Base-by-base conservation (phyloP, 129 eudicot species). In the Silybum marianum region DNA sequence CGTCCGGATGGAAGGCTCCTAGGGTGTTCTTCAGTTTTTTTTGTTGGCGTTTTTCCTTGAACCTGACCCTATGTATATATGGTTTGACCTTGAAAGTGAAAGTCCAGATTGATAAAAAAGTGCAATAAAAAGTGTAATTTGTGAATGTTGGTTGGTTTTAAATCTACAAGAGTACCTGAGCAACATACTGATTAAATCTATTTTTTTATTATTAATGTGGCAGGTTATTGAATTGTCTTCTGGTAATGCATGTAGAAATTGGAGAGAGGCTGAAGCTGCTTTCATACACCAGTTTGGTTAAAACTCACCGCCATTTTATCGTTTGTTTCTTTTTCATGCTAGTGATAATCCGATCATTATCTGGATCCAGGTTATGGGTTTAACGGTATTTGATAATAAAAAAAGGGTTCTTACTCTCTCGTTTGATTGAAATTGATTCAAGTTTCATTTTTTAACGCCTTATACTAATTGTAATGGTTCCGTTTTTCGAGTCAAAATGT, bases 181-280 rank as follows among this genome's bases (percentile, higher is more conserved):
- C 66, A 58, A 58, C 66, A 58, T 58, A 58, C 66, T 58, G n/a
- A 58, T 18, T 58, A 58, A n/a, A 58, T 58, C 23, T 5, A 58
- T 3, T 58, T 58, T 7, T 24, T 6, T 58, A n/a, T 58, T 58
- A n/a, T n/a, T n/a, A n/a, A n/a, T n/a, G 23, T 58, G 66, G 66
- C 66, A 58, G 66, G 66, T 58, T 58, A 58, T 58, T 58, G 66
- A 58, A 58, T 58, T 58, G 66, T 51, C 63, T 51, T 51, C 8
- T 51, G 22, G 63, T 51, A 4, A 18, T 51, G 63, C 63, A 51
- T 51, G 63, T 58, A 58, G 66, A 58, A 58, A 58, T 58, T 58
- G 66, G 66, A 58, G 66, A 58, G 63, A 58, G 66, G 66, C 66
- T 58, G 66, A 24, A 58, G 66, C 10, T 58, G 66, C n/a, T 58